phyloP scores from a whole-genome alignment of 176 grass and related monocot species.

The Cenchrus fungigraminus region DNA sequence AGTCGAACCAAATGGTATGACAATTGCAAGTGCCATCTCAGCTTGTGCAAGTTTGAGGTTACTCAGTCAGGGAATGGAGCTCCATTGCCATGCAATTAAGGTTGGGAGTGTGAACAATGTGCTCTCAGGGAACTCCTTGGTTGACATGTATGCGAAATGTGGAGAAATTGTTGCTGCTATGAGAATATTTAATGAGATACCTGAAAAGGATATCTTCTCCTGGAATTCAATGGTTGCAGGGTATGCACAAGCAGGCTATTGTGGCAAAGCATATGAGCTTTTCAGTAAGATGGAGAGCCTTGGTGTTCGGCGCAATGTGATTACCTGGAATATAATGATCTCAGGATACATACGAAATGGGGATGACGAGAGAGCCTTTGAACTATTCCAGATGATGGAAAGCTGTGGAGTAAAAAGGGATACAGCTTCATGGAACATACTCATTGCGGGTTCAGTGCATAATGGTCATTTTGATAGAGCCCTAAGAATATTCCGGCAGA shows the following conservation, averaged over 20 bases:
- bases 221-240: constrained; percentile 88
- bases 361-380: constrained; percentile 76
- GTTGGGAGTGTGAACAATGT: constrained; percentile 50
- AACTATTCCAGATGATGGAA: constrained; percentile 80
- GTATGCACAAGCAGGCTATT: constrained; percentile 67
- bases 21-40: constrained; percentile 60
- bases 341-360: constrained; percentile 75
- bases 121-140: constrained; percentile 68
- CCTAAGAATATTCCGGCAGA: constrained; percentile 65
- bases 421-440: constrained; percentile 84
- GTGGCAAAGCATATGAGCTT: constrained; percentile 73
- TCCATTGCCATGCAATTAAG: constrained; percentile 70
- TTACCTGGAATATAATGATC: constrained; percentile 83
- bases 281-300: constrained; percentile 69
- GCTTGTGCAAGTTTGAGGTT: constrained; percentile 70
- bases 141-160: constrained; percentile 82
- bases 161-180: constrained; percentile 53
- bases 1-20: constrained; percentile 70
- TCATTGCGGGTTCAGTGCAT: constrained; percentile 69
- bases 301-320: constrained; percentile 64
- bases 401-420: constrained; percentile 59
- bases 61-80: constrained; percentile 55
- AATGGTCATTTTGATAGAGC: constrained; percentile 71
- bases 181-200: constrained; percentile 60
- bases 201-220: constrained; percentile 76